Evolutionary conservation across 2,329 filamentous ascomycete species (phyloP).

Genomic region (Fusarium sp.): DNA sequence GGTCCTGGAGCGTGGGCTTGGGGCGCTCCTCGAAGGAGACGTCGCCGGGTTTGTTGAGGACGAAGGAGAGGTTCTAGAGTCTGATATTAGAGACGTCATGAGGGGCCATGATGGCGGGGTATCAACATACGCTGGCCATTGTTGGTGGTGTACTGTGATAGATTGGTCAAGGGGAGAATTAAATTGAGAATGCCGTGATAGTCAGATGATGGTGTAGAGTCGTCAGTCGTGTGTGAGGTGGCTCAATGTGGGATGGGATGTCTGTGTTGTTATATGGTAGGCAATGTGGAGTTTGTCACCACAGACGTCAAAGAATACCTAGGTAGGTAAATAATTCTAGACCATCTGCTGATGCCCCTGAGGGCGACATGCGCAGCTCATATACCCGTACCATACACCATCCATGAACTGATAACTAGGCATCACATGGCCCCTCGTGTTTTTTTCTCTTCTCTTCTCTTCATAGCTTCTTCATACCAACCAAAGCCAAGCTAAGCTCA

Average conservation of each 20-base stretch:
- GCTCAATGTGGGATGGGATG: constrained; percentile 18
- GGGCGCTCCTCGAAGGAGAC: constrained; percentile 81
- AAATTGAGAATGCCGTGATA: constrained; percentile 3
- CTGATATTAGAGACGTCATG: constrained; percentile 29
- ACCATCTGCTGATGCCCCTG: constrained; percentile 35
- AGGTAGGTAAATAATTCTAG: constrained; percentile 11
- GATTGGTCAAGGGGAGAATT: background rate
- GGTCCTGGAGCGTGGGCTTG: constrained; percentile 71
- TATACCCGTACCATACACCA: constrained; percentile 31
- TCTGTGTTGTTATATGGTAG: constrained; percentile 33
- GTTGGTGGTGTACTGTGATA: constrained; percentile 18
- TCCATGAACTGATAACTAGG: constrained; percentile 31
- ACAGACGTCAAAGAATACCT: constrained; percentile 17
- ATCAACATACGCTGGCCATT: constrained; percentile 44
- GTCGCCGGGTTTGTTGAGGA: constrained; percentile 79
- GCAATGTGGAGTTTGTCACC: constrained; percentile 29
- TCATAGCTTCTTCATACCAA: background rate
- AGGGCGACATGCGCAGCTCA: constrained; percentile 30
- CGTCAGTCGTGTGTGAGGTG: background rate
- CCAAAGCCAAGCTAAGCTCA: background rate
- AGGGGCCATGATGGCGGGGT: constrained; percentile 34
- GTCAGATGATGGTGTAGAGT: constrained; percentile 14
- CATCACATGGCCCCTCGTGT: constrained; percentile 28
- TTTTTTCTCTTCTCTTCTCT: background rate
- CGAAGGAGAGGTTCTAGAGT: constrained; percentile 80